A percentile compares a stretch with the other conserved stretches of the same genome.
These are phyloP conservation scores for Aspergillus hancockii DNA, from an alignment of 495 filamentous ascomycete genomes.

Conservation along the genomic window DNA sequence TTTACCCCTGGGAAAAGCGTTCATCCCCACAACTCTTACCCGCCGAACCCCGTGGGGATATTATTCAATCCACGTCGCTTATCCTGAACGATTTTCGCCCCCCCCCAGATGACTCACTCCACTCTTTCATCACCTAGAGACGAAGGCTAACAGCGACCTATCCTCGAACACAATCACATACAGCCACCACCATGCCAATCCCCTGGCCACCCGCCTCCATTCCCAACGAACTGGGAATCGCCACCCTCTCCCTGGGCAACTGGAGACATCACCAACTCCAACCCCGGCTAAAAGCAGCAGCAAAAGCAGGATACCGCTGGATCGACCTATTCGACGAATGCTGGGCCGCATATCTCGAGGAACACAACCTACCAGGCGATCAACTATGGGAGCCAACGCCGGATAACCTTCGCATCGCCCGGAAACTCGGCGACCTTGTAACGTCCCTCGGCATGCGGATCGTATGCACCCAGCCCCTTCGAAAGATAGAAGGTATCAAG, in stretches of 20 bases:
- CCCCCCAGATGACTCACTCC: background rate
- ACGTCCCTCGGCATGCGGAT: conserved; percentile 33
- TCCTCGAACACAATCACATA: background rate
- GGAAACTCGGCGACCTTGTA: conserved; percentile 29
- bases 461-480: conserved; percentile 36
- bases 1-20: conserved; percentile 4
- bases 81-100: background rate
- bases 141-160: background rate
- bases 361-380: conserved; percentile 26
- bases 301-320: conserved; percentile 31
- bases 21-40: background rate
- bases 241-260: conserved; percentile 37
- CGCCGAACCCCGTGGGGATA: background rate
- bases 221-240: conserved; percentile 29
- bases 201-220: conserved; percentile 18
- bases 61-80: background rate
- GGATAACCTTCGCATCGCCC: conserved; percentile 29
- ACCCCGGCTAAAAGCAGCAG: conserved; percentile 32
- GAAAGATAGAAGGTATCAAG: conserved; percentile 32
- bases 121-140: background rate
- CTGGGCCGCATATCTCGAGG: conserved; percentile 37
- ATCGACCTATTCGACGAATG: conserved; percentile 43
- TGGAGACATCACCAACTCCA: conserved; percentile 28
- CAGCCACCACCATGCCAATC: conserved; percentile 16
- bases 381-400: conserved; percentile 32